phyloP scores from a whole-genome alignment of 345 rosid species.

The Trapa incisa region DNA sequence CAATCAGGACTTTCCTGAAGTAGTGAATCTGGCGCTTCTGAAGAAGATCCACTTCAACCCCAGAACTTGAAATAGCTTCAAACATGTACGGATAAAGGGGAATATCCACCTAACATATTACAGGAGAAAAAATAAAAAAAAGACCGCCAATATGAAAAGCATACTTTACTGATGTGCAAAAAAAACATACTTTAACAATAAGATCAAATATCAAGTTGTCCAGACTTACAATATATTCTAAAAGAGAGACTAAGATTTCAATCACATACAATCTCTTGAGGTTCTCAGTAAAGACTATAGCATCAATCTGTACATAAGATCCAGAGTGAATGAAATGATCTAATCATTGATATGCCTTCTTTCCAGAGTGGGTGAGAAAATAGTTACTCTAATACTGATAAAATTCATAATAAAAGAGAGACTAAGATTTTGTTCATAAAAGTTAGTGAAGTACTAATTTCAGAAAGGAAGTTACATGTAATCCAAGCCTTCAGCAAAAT shows the following conservation, averaged over 20 bases:
- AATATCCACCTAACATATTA: slow-evolving; percentile 59
- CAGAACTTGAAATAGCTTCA: slow-evolving; percentile 71
- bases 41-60: slow-evolving; percentile 91
- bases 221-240: slow-evolving; percentile 76
- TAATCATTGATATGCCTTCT: neutral
- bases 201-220: neutral
- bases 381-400: neutral
- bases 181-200: neutral
- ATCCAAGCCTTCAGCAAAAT: neutral
- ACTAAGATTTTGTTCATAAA: neutral
- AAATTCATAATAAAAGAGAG: neutral
- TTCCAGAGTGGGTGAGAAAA: neutral
- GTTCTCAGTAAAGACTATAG: slow-evolving; percentile 91
- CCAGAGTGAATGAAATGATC: slow-evolving; percentile 9
- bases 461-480: neutral
- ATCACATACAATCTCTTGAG: slow-evolving; percentile 75
- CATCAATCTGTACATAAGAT: slow-evolving; percentile 59
- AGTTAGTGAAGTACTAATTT: neutral
- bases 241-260: slow-evolving; percentile 88
- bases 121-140: neutral
- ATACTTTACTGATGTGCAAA: no score
- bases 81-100: slow-evolving; percentile 90
- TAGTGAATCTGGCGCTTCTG: slow-evolving; percentile 87
- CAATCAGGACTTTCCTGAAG: slow-evolving; percentile 69
- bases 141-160: no score